These are phyloP conservation scores for Tylopilus microsporus DNA, from an alignment of 1,284 basidiomycete genomes.

Conservation along the genomic window DNA sequence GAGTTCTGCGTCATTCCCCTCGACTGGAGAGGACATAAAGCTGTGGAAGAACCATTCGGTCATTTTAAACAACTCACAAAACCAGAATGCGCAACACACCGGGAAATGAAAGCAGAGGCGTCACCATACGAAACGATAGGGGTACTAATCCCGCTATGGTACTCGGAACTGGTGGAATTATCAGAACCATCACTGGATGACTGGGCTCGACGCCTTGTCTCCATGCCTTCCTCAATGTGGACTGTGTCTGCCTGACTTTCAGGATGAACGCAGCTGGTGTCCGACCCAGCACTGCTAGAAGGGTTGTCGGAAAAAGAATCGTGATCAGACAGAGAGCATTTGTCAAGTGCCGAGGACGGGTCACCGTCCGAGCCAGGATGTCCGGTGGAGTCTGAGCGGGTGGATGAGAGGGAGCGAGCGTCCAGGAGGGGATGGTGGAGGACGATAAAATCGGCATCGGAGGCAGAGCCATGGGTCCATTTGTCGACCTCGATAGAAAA, in stretches of 20 bases:
- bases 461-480: conserved; percentile 22
- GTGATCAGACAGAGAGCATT: conserved; percentile 14
- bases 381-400: conserved; percentile 10
- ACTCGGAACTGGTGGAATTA: conserved; percentile 9
- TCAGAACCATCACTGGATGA: background rate
- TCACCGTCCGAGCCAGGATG: conserved; percentile 12
- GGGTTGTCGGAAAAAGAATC: conserved; percentile 6
- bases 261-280: background rate
- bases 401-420: conserved; percentile 15
- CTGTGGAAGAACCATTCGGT: conserved; percentile 10
- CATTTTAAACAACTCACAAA: background rate
- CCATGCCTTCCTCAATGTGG: conserved; percentile 1
- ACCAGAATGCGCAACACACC: conserved; percentile 14
- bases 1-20: conserved; percentile 41
- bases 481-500: conserved; percentile 25
- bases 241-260: background rate
- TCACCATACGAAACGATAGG: conserved; percentile 23
- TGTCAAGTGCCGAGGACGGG: conserved; percentile 13
- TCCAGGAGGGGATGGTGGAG: conserved; percentile 22
- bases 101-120: conserved; percentile 28
- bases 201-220: background rate
- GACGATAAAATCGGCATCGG: conserved; percentile 26
- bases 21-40: conserved; percentile 21
- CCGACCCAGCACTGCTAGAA: conserved; percentile 10
- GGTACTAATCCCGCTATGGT: conserved; percentile 9